These are phyloP conservation scores for Colletotrichum chlorophyti DNA, from an alignment of 2,329 filamentous ascomycete genomes.

Conservation along the genomic window DNA sequence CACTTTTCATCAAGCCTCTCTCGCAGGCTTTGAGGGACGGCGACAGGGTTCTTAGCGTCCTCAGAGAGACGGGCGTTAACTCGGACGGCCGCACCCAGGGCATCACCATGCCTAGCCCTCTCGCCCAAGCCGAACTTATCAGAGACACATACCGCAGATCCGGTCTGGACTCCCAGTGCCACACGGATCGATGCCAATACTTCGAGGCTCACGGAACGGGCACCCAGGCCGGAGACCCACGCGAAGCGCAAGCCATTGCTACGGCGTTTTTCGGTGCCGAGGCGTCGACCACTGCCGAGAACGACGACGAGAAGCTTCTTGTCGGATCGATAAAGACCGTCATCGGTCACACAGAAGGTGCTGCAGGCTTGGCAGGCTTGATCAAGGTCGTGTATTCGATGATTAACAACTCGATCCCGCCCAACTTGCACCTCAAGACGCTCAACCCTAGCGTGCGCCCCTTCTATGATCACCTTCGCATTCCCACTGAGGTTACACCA, in stretches of 20 bases:
- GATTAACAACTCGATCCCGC: conserved; percentile 29
- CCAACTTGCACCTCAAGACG: conserved; percentile 28
- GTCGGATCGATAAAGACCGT: conserved; percentile 36
- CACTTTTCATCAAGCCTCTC: conserved; percentile 49
- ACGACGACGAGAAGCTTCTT: conserved; percentile 30
- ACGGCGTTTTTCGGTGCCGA: conserved; percentile 37
- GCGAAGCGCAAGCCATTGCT: conserved; percentile 34
- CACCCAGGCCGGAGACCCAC: conserved; percentile 36
- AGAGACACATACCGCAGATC: conserved; percentile 43
- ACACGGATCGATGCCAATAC: conserved; percentile 44
- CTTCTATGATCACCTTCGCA: conserved; percentile 32
- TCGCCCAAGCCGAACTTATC: conserved; percentile 48
- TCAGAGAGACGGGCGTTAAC: conserved; percentile 46
- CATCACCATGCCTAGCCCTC: conserved; percentile 42
- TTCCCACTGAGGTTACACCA: conserved; percentile 33
- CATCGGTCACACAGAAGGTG: conserved; percentile 31
- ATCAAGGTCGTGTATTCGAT: conserved; percentile 30
- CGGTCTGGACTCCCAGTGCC: conserved; percentile 40
- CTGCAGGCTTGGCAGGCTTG: conserved; percentile 31
- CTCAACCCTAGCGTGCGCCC: conserved; percentile 31
- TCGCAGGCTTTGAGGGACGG: conserved; percentile 50
- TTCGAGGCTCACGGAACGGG: conserved; percentile 55
- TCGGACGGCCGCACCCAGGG: conserved; percentile 50
- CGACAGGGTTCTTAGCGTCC: conserved; percentile 41
- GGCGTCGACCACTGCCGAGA: conserved; percentile 31